A percentile compares a stretch with the other conserved stretches of the same genome.
These are phyloP conservation scores for Infundibulicybe gibba DNA, from an alignment of 768 basidiomycete species.

Conservation along the genomic window DNA sequence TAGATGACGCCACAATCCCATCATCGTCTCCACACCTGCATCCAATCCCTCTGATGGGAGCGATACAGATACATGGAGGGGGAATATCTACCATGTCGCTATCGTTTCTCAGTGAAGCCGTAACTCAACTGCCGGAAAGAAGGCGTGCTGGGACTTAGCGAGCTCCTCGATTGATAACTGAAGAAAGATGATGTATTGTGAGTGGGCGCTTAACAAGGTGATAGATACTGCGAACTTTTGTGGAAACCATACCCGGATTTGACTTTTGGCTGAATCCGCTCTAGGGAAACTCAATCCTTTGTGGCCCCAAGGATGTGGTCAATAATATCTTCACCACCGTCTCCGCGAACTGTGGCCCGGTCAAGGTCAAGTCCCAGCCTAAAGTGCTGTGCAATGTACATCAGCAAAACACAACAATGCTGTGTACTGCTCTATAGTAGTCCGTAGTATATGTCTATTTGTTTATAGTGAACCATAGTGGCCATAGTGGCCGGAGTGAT, in stretches of 20 bases:
- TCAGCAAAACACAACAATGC: no score
- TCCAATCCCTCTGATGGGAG: constrained; percentile 31
- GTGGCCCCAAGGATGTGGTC: constrained; percentile 66
- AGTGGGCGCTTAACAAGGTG: constrained; percentile 8
- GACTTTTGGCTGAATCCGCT: neutral
- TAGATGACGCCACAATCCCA: constrained; percentile 29
- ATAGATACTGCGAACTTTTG: no score
- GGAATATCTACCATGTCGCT: constrained; percentile 43
- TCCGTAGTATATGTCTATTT: no score
- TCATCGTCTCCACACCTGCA: constrained; percentile 36
- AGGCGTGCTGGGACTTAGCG: constrained; percentile 23
- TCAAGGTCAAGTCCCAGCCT: constrained; percentile 15
- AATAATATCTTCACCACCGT: constrained; percentile 36
- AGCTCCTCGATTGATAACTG: constrained; percentile 35
- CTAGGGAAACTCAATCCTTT: constrained; percentile 69
- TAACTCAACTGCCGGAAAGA: constrained; percentile 38
- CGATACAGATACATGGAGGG: constrained; percentile 40
- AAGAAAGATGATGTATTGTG: constrained; percentile 39
- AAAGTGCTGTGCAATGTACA: constrained; percentile 52
- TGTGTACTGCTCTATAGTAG: no score
- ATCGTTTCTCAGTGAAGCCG: constrained; percentile 39
- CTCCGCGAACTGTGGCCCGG: constrained; percentile 29
- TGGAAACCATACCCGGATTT: neutral
- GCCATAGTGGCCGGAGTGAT: no score
- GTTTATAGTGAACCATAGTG: no score